Base-by-base conservation (phyloP, 495 filamentous ascomycete species). In the Pseudomonodictys pantanalensis region DNA sequence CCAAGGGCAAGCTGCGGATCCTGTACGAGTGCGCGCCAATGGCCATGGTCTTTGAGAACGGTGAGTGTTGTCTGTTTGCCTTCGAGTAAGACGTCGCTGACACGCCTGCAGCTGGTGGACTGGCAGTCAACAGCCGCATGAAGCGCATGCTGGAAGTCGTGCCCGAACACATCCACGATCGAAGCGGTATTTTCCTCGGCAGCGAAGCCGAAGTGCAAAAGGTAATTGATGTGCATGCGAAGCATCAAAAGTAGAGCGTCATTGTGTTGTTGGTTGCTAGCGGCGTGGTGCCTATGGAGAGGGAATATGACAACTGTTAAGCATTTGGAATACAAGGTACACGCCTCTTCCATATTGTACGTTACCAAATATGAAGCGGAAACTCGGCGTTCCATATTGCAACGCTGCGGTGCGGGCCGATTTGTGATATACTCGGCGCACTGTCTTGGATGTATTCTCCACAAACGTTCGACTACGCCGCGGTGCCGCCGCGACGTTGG, bases 21-120 rank as follows among this genome's bases (percentile, higher is more conserved):
- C 73, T 98, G 69, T 98, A 98, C 76, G 93, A 98, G 78, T 98
- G 93, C 73, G 93, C 95, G 41, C 93, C 93, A 17, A 98, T 98
- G 93, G 95, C 95, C 5, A 90, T 97, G 91, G 80, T 98, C 20
- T 96, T 98, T 76, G 93, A 98, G 79, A 96, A 98, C 75, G 89
- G 89, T 92, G 77, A 83, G 79, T 39, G 4, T 39, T 23, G n/a
- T n/a, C 18, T 45, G 29, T n/a, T 7, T 22, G n/a, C 12, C 18
- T 32, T 35, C 24, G 6, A 38, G 11, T 28, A 10, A 10, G 17
- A 10, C 30, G 22, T 9, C 52, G 17, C 56, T 67, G 42, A 72
- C 44, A 23, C 15, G 32, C 38, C 9, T 33, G n/a, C 62, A 81
- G 93, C 93, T 63, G 93, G 93, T 62, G 93, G 93, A 44, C 83